Evolutionary conservation across 768 basidiomycete genomes (phyloP).

Genomic region (Hypholoma sublateritium): DNA sequence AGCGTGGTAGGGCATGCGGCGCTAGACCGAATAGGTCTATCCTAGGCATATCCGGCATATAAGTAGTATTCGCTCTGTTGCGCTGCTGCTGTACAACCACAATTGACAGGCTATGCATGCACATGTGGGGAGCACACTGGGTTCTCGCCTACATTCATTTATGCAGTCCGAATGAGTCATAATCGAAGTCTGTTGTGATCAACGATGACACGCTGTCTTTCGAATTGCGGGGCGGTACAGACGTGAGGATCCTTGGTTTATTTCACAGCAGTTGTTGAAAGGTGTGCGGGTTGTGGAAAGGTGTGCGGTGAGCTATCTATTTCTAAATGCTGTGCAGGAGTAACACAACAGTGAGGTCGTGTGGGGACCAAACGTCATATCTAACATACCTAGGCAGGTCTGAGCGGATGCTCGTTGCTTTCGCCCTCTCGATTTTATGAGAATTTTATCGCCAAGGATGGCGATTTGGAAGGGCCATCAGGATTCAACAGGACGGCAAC

Average conservation of each 20-base stretch:
- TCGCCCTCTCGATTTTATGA: too few species aligned
- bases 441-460: too few species aligned
- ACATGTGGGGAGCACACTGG: neutral
- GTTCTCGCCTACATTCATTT: neutral
- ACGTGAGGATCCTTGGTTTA: neutral
- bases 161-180: neutral
- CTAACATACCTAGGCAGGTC: neutral
- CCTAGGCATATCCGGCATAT: neutral
- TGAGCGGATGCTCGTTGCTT: too few species aligned
- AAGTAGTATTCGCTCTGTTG: neutral
- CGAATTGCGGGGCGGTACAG: too few species aligned
- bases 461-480: too few species aligned
- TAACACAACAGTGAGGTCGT: neutral
- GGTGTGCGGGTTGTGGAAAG: neutral
- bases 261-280: neutral
- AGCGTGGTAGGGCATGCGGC: conserved; percentile 4
- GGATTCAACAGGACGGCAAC: too few species aligned
- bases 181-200: too few species aligned
- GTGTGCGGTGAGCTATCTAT: neutral
- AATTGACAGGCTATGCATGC: neutral
- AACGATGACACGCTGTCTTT: too few species aligned
- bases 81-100: neutral
- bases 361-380: neutral
- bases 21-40: conserved; percentile 1
- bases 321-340: neutral